These are phyloP conservation scores for Ambrosiella cleistominuta DNA, from an alignment of 2,329 filamentous ascomycete genomes.

Conservation along the genomic window DNA sequence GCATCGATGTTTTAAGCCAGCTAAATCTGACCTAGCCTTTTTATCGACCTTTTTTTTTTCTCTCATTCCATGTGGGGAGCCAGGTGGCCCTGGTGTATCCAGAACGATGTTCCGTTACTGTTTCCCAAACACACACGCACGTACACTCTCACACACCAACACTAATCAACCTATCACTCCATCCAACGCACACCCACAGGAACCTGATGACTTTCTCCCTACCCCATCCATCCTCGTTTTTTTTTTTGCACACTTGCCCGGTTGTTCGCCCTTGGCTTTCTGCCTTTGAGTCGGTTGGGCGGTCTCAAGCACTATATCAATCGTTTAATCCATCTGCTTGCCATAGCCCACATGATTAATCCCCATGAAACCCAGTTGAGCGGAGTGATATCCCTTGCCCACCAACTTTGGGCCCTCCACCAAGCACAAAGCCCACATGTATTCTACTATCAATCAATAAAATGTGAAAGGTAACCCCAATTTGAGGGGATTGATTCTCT, in stretches of 20 bases:
- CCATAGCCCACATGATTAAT: not conserved
- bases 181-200: not conserved
- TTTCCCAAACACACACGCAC: not conserved
- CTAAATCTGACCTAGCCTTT: not conserved
- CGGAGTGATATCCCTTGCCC: too few species aligned
- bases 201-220: not conserved
- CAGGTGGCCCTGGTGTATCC: not conserved
- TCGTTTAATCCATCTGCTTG: not conserved
- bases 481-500: too few species aligned
- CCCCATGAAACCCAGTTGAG: not conserved
- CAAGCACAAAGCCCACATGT: too few species aligned
- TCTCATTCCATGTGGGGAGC: not conserved
- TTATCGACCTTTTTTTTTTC: not conserved
- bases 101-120: not conserved
- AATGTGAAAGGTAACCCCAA: too few species aligned
- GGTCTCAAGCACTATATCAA: not conserved
- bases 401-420: too few species aligned
- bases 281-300: too few species aligned
- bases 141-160: not conserved
- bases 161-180: not conserved
- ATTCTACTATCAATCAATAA: too few species aligned
- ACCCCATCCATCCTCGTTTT: not conserved
- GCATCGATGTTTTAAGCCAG: too few species aligned
- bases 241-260: not conserved
- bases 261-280: not conserved